Evolutionary conservation across 177 flowering plant genomes (phyloP).

Genomic region (Telopea speciosissima): DNA sequence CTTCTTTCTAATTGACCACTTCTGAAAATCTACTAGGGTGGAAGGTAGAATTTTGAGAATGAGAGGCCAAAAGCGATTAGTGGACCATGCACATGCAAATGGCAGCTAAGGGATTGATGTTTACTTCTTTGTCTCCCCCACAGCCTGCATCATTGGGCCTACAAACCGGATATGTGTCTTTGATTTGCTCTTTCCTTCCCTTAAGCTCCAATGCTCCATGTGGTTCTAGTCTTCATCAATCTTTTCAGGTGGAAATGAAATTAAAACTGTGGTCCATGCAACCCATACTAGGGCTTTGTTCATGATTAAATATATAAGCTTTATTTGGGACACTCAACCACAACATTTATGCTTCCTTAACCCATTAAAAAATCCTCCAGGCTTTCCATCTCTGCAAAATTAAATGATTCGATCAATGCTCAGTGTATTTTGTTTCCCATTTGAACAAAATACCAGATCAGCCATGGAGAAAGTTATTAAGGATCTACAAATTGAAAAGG

Average conservation of each 20-base stretch:
- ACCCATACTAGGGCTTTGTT: background rate
- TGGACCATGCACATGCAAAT: conserved; percentile 23
- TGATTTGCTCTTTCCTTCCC: conserved; percentile 1
- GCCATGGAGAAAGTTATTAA: background rate
- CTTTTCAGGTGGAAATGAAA: background rate
- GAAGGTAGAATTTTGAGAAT: conserved; percentile 7
- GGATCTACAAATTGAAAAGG: background rate
- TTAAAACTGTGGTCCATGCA: background rate
- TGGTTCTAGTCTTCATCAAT: background rate
- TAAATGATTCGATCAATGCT: background rate
- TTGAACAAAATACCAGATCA: background rate
- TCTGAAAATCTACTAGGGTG: background rate
- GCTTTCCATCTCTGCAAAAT: background rate
- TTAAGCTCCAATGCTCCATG: background rate
- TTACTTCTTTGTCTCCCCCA: conserved; percentile 24
- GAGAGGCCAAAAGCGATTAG: conserved; percentile 1
- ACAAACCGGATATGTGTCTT: conserved; percentile 8
- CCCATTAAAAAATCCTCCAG: background rate
- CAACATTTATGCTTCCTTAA: no score
- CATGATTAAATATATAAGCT: no score
- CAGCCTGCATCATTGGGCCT: conserved; percentile 14
- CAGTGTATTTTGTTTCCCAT: background rate
- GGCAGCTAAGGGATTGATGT: conserved; percentile 17
- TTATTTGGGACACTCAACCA: no score
- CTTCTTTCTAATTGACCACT: background rate